Percentiles rank a stretch among this genome's conserved stretches.
These are phyloP conservation scores for Hylodesmum podocarpum DNA, from an alignment of 306 rosid genomes.

Conservation along the genomic window DNA sequence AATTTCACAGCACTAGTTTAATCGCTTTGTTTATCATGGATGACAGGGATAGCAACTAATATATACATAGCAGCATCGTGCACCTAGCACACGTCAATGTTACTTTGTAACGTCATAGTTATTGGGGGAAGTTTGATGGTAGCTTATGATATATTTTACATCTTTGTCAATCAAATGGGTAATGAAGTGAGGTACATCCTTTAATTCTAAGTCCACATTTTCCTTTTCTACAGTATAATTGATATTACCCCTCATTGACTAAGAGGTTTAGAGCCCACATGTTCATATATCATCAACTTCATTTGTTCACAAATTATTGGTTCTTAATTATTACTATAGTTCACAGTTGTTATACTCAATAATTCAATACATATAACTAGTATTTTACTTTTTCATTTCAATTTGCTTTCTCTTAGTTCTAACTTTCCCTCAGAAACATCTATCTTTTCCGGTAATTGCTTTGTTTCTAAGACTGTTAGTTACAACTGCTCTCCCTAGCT, in stretches of 20 bases:
- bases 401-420: neutral
- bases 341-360: neutral
- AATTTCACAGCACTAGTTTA: conserved; percentile 22
- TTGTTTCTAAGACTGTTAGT: neutral
- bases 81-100: neutral
- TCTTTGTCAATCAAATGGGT: conserved; percentile 1
- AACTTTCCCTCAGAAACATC: neutral
- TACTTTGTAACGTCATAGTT: neutral
- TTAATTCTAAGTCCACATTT: neutral
- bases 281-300: neutral
- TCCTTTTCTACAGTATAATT: neutral
- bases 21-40: conserved; percentile 2
- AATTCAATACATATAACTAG: neutral
- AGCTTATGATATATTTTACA: conserved; percentile 1
- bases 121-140: conserved; percentile 14
- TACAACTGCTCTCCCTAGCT: neutral
- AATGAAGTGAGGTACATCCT: neutral
- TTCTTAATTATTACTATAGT: neutral
- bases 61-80: neutral
- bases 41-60: conserved; percentile 10
- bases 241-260: neutral
- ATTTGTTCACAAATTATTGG: neutral
- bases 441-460: neutral
- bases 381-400: neutral
- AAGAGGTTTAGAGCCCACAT: neutral